Evolutionary conservation across 2,329 filamentous ascomycete genomes (phyloP).

Genomic region (Aspergillus cejpii): DNA sequence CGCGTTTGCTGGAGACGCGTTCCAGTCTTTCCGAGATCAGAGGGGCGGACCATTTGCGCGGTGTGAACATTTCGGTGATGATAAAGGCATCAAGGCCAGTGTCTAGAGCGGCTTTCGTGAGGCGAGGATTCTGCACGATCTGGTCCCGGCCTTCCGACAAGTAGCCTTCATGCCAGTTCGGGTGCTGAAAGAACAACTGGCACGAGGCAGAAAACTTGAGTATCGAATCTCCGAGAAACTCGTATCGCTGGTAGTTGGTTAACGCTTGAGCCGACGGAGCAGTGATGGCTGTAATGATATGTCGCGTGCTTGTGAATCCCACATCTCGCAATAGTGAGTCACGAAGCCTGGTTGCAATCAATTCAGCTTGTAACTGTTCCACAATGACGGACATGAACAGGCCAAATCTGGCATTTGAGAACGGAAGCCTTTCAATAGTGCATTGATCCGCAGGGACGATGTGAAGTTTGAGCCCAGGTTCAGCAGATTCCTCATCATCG

Average conservation of each 20-base stretch:
- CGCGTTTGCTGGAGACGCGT: conserved; percentile 22
- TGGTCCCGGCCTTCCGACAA: conserved; percentile 62
- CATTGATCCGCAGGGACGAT: conserved; percentile 22
- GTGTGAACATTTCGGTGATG: conserved; percentile 59
- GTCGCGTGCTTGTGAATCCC: conserved; percentile 47
- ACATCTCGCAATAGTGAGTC: conserved; percentile 50
- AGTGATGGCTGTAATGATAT: conserved; percentile 64
- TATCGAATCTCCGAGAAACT: conserved; percentile 79
- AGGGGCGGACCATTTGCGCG: conserved; percentile 63
- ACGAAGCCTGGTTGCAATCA: conserved; percentile 58
- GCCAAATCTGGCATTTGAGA: conserved; percentile 44
- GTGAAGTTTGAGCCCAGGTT: conserved; percentile 13
- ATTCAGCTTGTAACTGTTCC: conserved; percentile 58
- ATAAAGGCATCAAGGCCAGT: conserved; percentile 67
- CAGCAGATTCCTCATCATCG: conserved; percentile 6
- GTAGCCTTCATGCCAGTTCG: conserved; percentile 67
- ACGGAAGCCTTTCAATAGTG: conserved; percentile 41
- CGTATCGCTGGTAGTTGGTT: conserved; percentile 72
- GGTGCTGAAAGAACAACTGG: conserved; percentile 56
- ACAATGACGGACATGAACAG: conserved; percentile 66
- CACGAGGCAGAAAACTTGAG: conserved; percentile 68
- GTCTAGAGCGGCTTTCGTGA: conserved; percentile 58
- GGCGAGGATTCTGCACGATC: conserved; percentile 67
- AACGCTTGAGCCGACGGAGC: conserved; percentile 54
- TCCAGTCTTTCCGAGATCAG: conserved; percentile 45